Base-by-base conservation (phyloP, 176 grass and related monocot genomes). In the Areca catechu region DNA sequence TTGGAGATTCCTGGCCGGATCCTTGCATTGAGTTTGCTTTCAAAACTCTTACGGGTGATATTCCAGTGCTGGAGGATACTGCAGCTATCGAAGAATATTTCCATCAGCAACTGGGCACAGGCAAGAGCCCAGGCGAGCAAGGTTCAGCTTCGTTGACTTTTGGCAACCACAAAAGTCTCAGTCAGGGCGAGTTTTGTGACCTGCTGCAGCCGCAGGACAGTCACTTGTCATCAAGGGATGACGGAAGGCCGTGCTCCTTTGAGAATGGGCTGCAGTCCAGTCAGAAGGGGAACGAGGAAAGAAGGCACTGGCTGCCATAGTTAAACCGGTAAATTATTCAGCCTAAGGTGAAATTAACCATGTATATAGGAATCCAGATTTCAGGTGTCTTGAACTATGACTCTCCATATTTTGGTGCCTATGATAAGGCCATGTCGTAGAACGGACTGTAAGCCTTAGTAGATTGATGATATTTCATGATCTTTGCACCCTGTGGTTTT, bases 21-120 rank as follows among this genome's bases (percentile, higher is more conserved):
- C 54, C 76, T 18, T 79, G 60, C 60, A 53, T 79, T 71, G 61
- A 79, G 34, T 79, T 79, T 66, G 76, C 76, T 24, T 56, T 72
- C 22, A 72, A 71, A 53, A 65, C 59, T 16, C 54, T 72, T 34
- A 72, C 60, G 12, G 43, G 68, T 57, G 60, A 79, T 17, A 54
- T 54, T 43, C 51, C 51, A 15, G 4, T 54, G 53, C 28, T 67
- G 9, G 65, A 55, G 17, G 65, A 67, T 29, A 19, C 18, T 34
- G 50, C 19, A 19, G 50, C 48, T 4, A 22, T 53, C 7, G 5
- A 52, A 18, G 22, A 65, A 51, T 65, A 37, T 54, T 19, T 55
- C 49, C 16, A 67, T 24, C 21, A 55, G 24, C 51, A 54, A 24
- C 6, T 54, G 52, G n/a, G 18, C 24, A 7, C 64, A 20, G 54